These are phyloP conservation scores for Xerocomus amazonicus DNA, from an alignment of 1,284 basidiomycete genomes.

Conservation along the genomic window DNA sequence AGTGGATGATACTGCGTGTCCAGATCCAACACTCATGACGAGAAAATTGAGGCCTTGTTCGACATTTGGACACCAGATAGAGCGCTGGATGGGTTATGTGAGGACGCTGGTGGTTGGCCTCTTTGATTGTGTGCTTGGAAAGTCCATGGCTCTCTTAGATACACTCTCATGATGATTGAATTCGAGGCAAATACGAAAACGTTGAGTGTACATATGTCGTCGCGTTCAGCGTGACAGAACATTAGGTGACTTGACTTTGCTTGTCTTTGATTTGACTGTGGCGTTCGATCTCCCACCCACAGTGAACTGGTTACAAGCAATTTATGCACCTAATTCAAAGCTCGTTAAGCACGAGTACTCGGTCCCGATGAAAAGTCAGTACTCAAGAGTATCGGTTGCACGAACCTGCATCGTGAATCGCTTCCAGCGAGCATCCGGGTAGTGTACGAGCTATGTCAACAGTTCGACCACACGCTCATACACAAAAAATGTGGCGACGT, in stretches of 20 bases:
- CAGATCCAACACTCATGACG: conserved; percentile 17
- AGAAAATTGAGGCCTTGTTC: conserved; percentile 45
- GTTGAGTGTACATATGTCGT: background rate
- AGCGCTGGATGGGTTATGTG: conserved; percentile 62
- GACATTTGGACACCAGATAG: conserved; percentile 75
- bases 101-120: conserved; percentile 70
- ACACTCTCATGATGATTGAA: conserved; percentile 24
- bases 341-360: no score
- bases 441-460: background rate
- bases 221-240: no score
- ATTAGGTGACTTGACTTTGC: no score
- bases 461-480: conserved; percentile 39
- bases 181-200: background rate
- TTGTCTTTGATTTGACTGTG: no score
- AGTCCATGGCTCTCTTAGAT: conserved; percentile 16
- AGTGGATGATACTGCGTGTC: conserved; percentile 2
- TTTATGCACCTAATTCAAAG: no score
- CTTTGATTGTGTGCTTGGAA: background rate
- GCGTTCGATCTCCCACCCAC: no score
- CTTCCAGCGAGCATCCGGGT: no score
- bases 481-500: conserved; percentile 53
- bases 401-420: no score
- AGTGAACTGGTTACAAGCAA: no score
- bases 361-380: no score
- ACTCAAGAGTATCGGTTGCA: no score